Base-by-base conservation (phyloP, 2,329 filamentous ascomycete genomes). In the Penicillium sp. region DNA sequence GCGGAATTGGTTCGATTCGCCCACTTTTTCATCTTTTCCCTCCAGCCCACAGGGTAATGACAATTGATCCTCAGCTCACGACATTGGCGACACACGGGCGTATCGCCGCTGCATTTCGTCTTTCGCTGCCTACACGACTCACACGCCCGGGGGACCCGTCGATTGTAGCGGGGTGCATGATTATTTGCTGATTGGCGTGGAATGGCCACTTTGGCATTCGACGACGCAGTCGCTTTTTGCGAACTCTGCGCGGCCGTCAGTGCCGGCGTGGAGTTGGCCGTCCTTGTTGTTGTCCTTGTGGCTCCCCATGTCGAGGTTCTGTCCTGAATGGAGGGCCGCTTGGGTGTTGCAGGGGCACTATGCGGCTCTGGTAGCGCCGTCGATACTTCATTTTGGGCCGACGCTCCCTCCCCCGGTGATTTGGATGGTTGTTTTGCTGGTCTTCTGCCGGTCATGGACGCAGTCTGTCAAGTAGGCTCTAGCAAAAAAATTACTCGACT, bases 111-210 rank as follows among this genome's bases (percentile, higher is more conserved):
- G 66, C 76, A 78, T 68, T 77, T 78, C 51, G 75, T 77, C 65
- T 78, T 78, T n/a, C 75, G 69, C 55, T 73, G 70, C 54, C 76
- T 70, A 63, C 76, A 78, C 37, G 75, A 74, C 61, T 78, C 74
- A 52, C 76, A 78, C 14, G 76, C 75, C 48, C 70, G 58, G 30
- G 67, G 64, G 38, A 71, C 64, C 58, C 72, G 57, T 8, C 62
- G 61, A 57, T 67, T 64, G 55, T 63, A 67, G 25, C 62, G 65
- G 35, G 62, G 65, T 13, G 63, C 70, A 52, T 38, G 25, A 40
- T 65, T 60, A 10, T 64, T 64, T 16, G 65, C 64, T 53, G 69
- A 69, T 40, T 75, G 68, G 26, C 74, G 68, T 28, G 74, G 74
- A 51, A 76, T 76, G 6, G 74, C 73, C 28, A 70, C 65, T 58